These are phyloP conservation scores for Leucocoprinus birnbaumii DNA, from an alignment of 768 basidiomycete species.

Conservation along the genomic window DNA sequence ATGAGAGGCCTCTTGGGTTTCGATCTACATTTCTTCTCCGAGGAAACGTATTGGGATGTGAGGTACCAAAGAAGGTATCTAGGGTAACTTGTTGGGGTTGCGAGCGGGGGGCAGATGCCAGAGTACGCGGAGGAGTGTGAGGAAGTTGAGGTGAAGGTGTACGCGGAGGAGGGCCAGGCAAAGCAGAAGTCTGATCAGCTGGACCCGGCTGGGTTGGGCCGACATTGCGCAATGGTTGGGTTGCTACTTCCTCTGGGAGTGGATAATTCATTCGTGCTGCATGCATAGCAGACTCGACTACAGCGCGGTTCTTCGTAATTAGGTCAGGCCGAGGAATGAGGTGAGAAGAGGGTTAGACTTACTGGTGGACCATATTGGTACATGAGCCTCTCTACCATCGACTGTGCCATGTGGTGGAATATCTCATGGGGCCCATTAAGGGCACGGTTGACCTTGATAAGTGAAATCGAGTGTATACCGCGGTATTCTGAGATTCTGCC, in stretches of 20 bases:
- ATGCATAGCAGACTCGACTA: not conserved
- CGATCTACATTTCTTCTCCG: not conserved
- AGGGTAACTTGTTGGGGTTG: not conserved
- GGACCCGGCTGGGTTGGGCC: not conserved
- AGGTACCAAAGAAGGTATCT: not conserved
- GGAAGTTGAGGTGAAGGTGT: not conserved
- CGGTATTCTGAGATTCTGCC: conserved; percentile 21
- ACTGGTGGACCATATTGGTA: conserved; percentile 22
- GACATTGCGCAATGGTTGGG: not conserved
- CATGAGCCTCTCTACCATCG: conserved; percentile 17
- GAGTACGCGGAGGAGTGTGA: not conserved
- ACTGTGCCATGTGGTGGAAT: conserved; percentile 24
- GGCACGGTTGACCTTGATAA: conserved; percentile 13
- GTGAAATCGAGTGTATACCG: conserved; percentile 19
- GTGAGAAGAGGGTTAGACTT: not conserved
- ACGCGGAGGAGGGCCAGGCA: not conserved
- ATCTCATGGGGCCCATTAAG: conserved; percentile 22
- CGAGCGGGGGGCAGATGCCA: not conserved
- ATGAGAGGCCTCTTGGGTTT: not conserved
- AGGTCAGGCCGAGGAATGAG: not conserved
- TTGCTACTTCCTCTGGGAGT: not conserved
- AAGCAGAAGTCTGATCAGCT: not conserved
- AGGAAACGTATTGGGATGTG: not conserved
- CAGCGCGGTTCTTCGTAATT: not conserved
- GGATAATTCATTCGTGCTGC: not conserved